Base-by-base conservation (phyloP, 2,329 filamentous ascomycete genomes). In the Sporothrix sp. region DNA sequence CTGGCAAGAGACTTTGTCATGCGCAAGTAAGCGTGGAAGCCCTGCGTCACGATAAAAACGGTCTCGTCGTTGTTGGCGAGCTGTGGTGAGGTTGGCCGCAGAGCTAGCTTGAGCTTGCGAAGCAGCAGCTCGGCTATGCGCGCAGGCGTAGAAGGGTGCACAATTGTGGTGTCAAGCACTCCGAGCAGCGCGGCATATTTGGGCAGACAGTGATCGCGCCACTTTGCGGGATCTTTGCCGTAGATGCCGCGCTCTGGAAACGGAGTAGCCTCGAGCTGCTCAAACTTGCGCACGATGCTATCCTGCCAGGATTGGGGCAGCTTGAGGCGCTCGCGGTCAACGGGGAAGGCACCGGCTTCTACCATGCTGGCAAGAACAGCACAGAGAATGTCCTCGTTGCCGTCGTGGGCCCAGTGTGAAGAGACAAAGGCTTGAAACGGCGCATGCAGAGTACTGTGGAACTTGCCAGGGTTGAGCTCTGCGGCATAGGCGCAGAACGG, bases 351-450 rank as follows among this genome's bases (percentile, higher is more conserved):
- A 16, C 69, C 66, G 7, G 69, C 69, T 48, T 72, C 68, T 3
- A 79, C 74, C 73, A 90, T 78, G 44, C 75, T 77, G 1, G 84
- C 82, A 28, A 90, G 63, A 25, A 87, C 64, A 9, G 86, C 71
- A 58, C 83, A 87, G 14, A 89, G 69, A 55, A 83, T 75, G 56
- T 83, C 77, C 62, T 87, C 82, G 47, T 87, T 74, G 61, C 72
- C 63, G 57, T 68, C 71, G 57, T 81, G 76, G 3, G 79, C 78
- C 87, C 87, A 94, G 58, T 86, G 81, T 7, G 75, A 75, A 28
- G 81, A 71, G 55, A 95, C 74, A 60, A 93, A 96, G 78, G 79
- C 87, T 64, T 94, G 87, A 58, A 97, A 89, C 52, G 86, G 82
- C 33, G 81, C 83, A 7, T 90, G 72, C 28, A 95, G 75, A n/a